Evolutionary conservation across 73 alveolate species (phyloP), one percentile per base, ranked within the genome.

Genomic region (Paramecium primaurelia): DNA sequence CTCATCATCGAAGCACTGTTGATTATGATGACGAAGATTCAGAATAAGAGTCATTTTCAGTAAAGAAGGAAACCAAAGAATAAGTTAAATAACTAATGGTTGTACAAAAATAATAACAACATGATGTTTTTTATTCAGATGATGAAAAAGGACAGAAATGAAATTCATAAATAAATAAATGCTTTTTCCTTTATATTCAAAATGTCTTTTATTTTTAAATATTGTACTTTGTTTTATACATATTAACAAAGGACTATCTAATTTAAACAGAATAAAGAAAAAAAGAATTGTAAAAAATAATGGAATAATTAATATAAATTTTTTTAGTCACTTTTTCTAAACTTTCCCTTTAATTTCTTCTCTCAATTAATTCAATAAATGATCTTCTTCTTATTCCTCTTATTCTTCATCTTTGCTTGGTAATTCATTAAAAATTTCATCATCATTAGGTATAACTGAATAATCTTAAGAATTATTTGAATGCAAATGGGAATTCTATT

Each of bases 1-100:
- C 91, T 2, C 91, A 80, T 80, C 91, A 80, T 80, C 32, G 68
- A 8, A 73, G 47, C 59, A 37, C 60, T 2, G 87, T 73, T 16
- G 47, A 73, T 73, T 73, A 73, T 11, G 87, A 34, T 54, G 69
- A 54, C 12, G 87, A 73, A 37, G 59, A 40, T 73, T 34, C 58
- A 3, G 87, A 73, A 34, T 14, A 20, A 16, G 77, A 42, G 18
- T 80, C 71, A 80, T 44, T 36, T 7, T 22, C 91, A 18, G 44
- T 4, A 18, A 45, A 80, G 75, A 44, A 80, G 18, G 16, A 7
- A 36, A 10, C 8, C 36, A 75, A 75, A 54, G 32, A 7, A 54
- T 16, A 54, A 54, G 36, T 4, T 16, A 54, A 54, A 54, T 18
- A 54, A 54, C 9, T 18, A 2, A 4, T 18, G 34, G 69, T 54